A percentile compares a stretch with the other conserved stretches of the same genome.
Evolutionary conservation across 2,329 filamentous ascomycete species (phyloP).

Genomic region (Trichoderma simmonsii): DNA sequence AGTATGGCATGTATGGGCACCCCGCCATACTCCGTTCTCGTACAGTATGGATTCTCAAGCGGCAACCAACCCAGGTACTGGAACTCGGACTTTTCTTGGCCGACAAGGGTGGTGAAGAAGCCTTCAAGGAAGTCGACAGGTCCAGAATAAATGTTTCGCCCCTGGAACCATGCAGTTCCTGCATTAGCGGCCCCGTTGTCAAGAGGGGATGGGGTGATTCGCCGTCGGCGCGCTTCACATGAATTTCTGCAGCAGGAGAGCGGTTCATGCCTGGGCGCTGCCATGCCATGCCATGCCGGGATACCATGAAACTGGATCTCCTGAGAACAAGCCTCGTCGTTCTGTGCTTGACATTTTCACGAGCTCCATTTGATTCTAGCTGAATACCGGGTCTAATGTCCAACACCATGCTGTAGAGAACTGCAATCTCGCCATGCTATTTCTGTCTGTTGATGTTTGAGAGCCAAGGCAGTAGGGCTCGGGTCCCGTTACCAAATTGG

Average conservation of each 20-base stretch:
- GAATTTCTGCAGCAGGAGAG: neutral
- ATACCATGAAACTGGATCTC: neutral
- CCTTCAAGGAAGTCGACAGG: neutral
- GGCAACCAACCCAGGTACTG: neutral
- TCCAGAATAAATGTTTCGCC: slow-evolving; percentile 7
- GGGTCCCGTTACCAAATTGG: slow-evolving; percentile 6
- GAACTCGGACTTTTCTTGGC: neutral
- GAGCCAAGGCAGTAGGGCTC: slow-evolving; percentile 4
- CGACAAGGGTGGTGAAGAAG: slow-evolving; percentile 1
- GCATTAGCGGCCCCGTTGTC: slow-evolving; percentile 23
- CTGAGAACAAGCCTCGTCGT: neutral
- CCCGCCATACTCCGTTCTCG: neutral
- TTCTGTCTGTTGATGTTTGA: neutral
- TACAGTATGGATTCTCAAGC: neutral
- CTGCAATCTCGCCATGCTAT: slow-evolving; percentile 14
- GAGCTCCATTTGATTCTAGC: neutral
- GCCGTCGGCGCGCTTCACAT: neutral
- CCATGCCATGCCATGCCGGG: neutral
- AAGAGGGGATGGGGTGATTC: neutral
- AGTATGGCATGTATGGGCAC: neutral
- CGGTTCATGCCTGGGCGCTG: neutral
- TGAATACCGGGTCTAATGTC: neutral
- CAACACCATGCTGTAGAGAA: neutral
- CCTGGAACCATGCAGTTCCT: slow-evolving; percentile 23
- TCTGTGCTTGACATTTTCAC: neutral